These are phyloP conservation scores for Cladosporium austrohemisphaericum DNA, from an alignment of 2,329 filamentous ascomycete species.

Conservation along the genomic window DNA sequence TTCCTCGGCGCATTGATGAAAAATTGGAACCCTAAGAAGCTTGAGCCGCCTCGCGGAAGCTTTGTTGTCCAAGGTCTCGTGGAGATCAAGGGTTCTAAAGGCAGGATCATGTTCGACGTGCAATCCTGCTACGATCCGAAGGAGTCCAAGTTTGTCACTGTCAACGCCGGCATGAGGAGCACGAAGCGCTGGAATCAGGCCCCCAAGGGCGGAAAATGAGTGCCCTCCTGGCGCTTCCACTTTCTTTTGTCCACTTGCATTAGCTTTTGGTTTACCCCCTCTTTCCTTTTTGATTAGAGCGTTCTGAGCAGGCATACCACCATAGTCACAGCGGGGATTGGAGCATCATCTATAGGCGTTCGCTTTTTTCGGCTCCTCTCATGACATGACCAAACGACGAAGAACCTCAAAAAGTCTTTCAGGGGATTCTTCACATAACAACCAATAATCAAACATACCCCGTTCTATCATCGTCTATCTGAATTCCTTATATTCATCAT, in stretches of 20 bases:
- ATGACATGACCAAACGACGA: no score
- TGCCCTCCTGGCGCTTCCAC: neutral
- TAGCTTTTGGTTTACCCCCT: conserved; percentile 6
- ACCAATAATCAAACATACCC: no score
- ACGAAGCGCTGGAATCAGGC: conserved; percentile 36
- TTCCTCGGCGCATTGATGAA: conserved; percentile 27
- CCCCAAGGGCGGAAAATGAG: conserved; percentile 38
- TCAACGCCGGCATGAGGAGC: conserved; percentile 28
- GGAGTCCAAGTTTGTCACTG: conserved; percentile 34
- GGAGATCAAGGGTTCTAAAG: conserved; percentile 43
- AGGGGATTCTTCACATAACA: no score
- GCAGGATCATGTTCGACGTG: conserved; percentile 44
- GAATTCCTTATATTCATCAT: no score
- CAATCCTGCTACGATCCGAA: conserved; percentile 45
- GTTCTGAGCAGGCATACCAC: conserved; percentile 12
- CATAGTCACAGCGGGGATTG: no score
- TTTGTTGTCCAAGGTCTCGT: conserved; percentile 45
- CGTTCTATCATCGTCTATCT: no score
- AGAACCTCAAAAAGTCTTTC: no score
- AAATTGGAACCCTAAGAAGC: conserved; percentile 31
- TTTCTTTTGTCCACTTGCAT: conserved; percentile 5
- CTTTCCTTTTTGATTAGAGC: no score
- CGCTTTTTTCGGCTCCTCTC: no score
- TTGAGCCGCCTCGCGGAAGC: conserved; percentile 42
- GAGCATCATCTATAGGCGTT: no score